phyloP scores from a whole-genome alignment of 345 rosid genomes.

The Tarenaya hassleriana region DNA sequence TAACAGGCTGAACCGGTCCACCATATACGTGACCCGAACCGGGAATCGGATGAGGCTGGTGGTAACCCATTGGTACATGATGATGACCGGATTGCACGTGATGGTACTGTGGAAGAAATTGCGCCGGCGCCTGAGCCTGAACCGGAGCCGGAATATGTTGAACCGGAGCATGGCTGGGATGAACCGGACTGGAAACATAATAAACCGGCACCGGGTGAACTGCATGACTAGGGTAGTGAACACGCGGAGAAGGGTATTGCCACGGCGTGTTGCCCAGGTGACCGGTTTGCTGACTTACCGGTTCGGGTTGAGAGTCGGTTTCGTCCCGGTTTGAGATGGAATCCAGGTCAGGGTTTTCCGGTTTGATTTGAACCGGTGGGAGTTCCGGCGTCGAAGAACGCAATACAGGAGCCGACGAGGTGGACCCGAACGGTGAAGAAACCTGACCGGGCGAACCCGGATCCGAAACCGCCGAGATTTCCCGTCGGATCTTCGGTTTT shows the following conservation, averaged over 20 bases:
- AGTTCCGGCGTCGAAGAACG: constrained; percentile 57
- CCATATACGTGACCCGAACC: constrained; percentile 54
- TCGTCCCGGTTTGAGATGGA: constrained; percentile 10
- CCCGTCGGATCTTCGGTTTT: constrained; percentile 44
- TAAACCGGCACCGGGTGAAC: constrained; percentile 54
- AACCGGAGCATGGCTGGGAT: constrained; percentile 39
- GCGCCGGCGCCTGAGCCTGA: constrained; percentile 43
- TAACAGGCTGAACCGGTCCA: constrained; percentile 42
- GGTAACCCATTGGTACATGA: constrained; percentile 63
- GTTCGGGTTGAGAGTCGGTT: constrained; percentile 30
- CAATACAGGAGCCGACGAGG: constrained; percentile 49
- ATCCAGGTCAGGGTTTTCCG: constrained; percentile 39
- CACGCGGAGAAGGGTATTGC: constrained; percentile 45
- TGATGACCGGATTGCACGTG: constrained; percentile 42
- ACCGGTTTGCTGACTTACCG: constrained; percentile 32
- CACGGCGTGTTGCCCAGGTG: constrained; percentile 47
- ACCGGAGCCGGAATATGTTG: constrained; percentile 37
- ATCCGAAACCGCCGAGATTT: constrained; percentile 58
- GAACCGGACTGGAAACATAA: constrained; percentile 51
- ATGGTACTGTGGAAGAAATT: constrained; percentile 50
- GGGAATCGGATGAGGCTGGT: constrained; percentile 41
- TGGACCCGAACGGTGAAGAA: constrained; percentile 64
- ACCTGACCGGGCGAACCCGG: constrained; percentile 85
- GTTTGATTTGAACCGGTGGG: constrained; percentile 59
- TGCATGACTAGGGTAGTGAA: constrained; percentile 47